Conservation (phyloP, 2,329 filamentous ascomycete species). For the Fusarium sp. region DNA sequence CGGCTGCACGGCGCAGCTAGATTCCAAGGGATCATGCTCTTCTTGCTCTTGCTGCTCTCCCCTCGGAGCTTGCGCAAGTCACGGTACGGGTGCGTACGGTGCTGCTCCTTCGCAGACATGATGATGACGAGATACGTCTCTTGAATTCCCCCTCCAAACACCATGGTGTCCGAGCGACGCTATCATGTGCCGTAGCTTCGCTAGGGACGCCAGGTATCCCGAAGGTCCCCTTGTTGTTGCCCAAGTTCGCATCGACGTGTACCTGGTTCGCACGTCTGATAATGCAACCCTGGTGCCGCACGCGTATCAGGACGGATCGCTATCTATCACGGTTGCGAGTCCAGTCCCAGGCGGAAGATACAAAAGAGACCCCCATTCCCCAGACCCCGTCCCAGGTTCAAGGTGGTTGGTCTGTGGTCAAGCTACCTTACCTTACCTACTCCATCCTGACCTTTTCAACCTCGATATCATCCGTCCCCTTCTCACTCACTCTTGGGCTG, state of each 20-base stretch:
- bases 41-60: background rate
- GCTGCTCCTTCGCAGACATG: background rate
- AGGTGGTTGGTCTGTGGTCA: conserved; percentile 22
- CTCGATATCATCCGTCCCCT: background rate
- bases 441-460: background rate
- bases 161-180: conserved; percentile 2
- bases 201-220: conserved; percentile 27
- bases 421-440: background rate
- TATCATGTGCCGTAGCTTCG: conserved; percentile 27
- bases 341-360: conserved; percentile 21
- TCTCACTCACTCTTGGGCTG: conserved; percentile 11
- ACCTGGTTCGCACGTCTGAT: conserved; percentile 33
- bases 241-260: conserved; percentile 26
- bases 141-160: conserved; percentile 8
- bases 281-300: conserved; percentile 33
- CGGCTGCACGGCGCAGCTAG: conserved; percentile 12
- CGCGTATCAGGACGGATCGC: conserved; percentile 22
- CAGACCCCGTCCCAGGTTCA: conserved; percentile 11
- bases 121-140: conserved; percentile 29
- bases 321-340: conserved; percentile 7
- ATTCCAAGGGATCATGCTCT: conserved; percentile 7
- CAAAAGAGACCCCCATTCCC: conserved; percentile 30
- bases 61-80: conserved; percentile 4
- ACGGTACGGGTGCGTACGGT: conserved; percentile 5
- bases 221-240: conserved; percentile 24